A percentile compares a stretch with the other conserved stretches of the same genome.
phyloP scores from a whole-genome alignment of 2,329 filamentous ascomycete species.

The Lasiodiplodia hormozganensis region DNA sequence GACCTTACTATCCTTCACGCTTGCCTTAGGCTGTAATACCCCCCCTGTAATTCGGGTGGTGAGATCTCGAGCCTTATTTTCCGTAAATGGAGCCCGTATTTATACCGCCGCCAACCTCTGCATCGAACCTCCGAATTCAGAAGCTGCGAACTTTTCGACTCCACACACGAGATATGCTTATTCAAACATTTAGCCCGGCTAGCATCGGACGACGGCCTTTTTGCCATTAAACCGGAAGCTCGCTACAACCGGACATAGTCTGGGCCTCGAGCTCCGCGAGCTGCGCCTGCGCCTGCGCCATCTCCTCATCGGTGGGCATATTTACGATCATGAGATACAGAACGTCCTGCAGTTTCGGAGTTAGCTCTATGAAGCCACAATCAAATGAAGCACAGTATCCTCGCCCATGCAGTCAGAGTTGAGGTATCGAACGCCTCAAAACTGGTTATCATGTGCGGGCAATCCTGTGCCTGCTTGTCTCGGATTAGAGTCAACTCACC shows the following conservation, averaged over 20 bases:
- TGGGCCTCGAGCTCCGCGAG: constrained; percentile 1
- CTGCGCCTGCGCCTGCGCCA: constrained; percentile 29
- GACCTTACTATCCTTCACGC: too few species aligned
- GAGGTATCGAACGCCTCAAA: background rate
- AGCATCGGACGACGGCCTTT: background rate
- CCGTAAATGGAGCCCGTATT: background rate
- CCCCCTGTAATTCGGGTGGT: background rate
- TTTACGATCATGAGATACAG: constrained; percentile 39
- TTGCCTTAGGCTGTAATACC: too few species aligned
- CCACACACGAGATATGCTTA: background rate
- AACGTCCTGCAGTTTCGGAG: constrained; percentile 29
- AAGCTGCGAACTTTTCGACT: background rate
- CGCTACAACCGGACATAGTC: background rate
- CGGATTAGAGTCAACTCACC: background rate
- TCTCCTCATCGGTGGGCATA: constrained; percentile 35
- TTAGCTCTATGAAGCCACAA: background rate
- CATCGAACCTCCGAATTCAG: constrained; percentile 8
- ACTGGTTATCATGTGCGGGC: background rate
- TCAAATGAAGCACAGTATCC: background rate
- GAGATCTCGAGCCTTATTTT: constrained; percentile 1
- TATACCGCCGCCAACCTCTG: background rate
- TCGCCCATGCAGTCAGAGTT: background rate
- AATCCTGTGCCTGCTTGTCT: background rate
- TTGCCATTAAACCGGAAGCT: constrained; percentile 5
- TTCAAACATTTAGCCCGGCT: background rate